These are phyloP conservation scores for Aspergillus oerlinghausenensis DNA, from an alignment of 2,329 filamentous ascomycete species.

Conservation along the genomic window DNA sequence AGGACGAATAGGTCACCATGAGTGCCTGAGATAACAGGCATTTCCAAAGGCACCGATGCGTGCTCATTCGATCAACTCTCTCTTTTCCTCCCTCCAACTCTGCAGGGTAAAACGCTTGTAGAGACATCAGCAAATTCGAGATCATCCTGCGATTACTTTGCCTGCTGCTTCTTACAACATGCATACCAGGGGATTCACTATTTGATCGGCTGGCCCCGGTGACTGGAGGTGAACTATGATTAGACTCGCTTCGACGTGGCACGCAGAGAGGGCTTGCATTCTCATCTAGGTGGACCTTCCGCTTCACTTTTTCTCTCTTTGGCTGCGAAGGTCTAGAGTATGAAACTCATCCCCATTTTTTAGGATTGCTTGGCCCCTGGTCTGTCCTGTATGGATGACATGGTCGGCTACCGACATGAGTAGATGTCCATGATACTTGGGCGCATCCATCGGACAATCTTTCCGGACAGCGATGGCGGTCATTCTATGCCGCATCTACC, in stretches of 20 bases:
- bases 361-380: constrained; percentile 6
- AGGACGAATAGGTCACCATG: neutral
- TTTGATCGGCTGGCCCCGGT: constrained; percentile 11
- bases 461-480: neutral
- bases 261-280: constrained; percentile 14
- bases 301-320: constrained; percentile 13
- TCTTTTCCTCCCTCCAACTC: neutral
- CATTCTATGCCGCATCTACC: neutral
- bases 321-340: neutral
- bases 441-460: too few species aligned
- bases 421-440: neutral
- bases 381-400: constrained; percentile 14
- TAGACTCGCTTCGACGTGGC: constrained; percentile 19
- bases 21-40: neutral
- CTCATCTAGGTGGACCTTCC: constrained; percentile 15
- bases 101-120: neutral
- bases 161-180: neutral
- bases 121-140: neutral
- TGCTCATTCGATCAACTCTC: neutral
- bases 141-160: neutral
- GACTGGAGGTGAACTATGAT: constrained; percentile 7
- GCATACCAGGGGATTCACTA: neutral
- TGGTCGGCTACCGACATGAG: neutral
- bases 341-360: constrained; percentile 4
- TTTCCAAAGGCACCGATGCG: neutral